These are phyloP conservation scores for Termitomyces titanicus DNA, from an alignment of 768 basidiomycete species.

Conservation along the genomic window DNA sequence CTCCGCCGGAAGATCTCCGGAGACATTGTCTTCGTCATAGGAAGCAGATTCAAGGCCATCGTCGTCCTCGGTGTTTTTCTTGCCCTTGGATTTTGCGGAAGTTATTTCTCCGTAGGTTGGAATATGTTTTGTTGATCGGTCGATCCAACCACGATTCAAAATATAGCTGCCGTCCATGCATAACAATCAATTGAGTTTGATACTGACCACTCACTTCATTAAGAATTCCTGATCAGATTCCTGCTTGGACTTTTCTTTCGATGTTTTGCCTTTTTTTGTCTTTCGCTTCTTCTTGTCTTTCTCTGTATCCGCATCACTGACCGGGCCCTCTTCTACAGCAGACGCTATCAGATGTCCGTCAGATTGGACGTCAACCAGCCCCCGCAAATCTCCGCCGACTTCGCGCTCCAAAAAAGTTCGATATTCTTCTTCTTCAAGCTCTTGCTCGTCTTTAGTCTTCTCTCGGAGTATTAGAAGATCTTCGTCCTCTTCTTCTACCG, in stretches of 20 bases:
- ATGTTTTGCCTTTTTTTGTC: constrained; percentile 29
- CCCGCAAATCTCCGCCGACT: constrained; percentile 71
- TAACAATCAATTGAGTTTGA: neutral
- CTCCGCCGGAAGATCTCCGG: constrained; percentile 19
- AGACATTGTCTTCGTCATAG: constrained; percentile 16
- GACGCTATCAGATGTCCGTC: neutral
- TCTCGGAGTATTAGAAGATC: constrained; percentile 68
- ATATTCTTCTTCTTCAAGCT: constrained; percentile 84
- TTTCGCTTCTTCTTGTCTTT: constrained; percentile 41
- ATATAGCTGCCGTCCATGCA: constrained; percentile 66
- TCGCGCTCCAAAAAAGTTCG: constrained; percentile 74
- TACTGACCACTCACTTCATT: constrained; percentile 62
- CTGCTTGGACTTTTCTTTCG: constrained; percentile 39
- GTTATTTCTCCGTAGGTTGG: constrained; percentile 88
- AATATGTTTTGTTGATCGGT: constrained; percentile 64
- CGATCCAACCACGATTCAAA: constrained; percentile 96
- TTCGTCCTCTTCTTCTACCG: constrained; percentile 31
- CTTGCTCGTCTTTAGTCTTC: constrained; percentile 73
- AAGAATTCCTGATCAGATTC: constrained; percentile 85
- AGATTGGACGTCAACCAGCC: constrained; percentile 58
- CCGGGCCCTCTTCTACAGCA: constrained; percentile 19
- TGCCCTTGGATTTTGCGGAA: constrained; percentile 26
- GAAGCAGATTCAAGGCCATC: constrained; percentile 19
- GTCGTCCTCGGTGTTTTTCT: constrained; percentile 27
- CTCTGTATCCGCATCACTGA: constrained; percentile 34